Evolutionary conservation across 441 rosid genomes (phyloP).

Genomic region (Adansonia gregorii): DNA sequence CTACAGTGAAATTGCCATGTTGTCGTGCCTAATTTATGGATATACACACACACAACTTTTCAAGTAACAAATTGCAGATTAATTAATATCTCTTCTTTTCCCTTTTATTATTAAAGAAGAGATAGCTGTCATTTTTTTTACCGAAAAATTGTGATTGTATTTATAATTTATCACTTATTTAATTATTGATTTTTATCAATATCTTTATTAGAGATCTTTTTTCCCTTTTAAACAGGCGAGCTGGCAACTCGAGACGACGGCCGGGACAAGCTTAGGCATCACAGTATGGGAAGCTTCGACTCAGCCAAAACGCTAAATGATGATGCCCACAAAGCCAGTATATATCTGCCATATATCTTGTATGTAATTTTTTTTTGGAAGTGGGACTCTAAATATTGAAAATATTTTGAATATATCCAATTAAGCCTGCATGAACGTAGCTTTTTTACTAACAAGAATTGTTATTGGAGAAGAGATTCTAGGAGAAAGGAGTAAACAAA

Average conservation of each 20-base stretch:
- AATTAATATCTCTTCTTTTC: too few species aligned
- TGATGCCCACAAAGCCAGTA: slow-evolving; percentile 22
- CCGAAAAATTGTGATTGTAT: too few species aligned
- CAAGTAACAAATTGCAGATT: too few species aligned
- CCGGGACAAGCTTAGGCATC: slow-evolving; percentile 48
- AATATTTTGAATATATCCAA: slow-evolving; percentile 29
- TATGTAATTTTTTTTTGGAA: slow-evolving; percentile 38
- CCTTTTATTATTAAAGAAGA: too few species aligned
- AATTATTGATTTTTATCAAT: neutral
- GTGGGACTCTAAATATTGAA: slow-evolving; percentile 27
- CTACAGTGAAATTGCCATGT: too few species aligned
- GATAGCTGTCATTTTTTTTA: too few species aligned
- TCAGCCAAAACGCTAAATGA: slow-evolving; percentile 18
- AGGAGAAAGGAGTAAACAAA: slow-evolving; percentile 14
- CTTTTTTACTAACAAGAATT: slow-evolving; percentile 15
- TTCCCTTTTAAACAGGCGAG: slow-evolving; percentile 39
- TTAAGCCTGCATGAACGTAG: neutral
- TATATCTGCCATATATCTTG: slow-evolving; percentile 29
- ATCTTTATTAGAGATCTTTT: neutral
- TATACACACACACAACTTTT: too few species aligned
- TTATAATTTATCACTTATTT: too few species aligned
- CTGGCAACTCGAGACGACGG: slow-evolving; percentile 57
- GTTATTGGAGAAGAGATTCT: slow-evolving; percentile 13
- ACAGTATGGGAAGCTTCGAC: slow-evolving; percentile 25
- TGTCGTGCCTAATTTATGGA: too few species aligned